Conservation (phyloP, 2,329 filamentous ascomycete species). For the Tolypocladium amazonense region DNA sequence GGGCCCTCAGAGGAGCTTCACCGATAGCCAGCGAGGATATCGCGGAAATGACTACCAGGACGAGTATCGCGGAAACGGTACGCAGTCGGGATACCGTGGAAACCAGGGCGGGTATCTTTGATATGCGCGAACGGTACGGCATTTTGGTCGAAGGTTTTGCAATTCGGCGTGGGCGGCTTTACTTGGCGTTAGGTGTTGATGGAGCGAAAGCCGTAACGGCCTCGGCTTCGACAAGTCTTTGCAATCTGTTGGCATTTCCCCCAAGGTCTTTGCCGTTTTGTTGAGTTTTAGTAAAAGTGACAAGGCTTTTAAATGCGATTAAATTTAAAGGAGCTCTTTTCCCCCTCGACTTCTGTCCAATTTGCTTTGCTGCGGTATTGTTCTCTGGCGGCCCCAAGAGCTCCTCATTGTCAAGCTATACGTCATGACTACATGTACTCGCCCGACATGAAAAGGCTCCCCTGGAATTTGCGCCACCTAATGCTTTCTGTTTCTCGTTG, state of each 20-base stretch:
- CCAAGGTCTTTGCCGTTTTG: too few relatives aligned
- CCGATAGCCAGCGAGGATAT: slow-evolving; percentile 1
- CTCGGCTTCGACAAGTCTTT: not conserved
- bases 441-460: too few relatives aligned
- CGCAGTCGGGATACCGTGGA: not conserved
- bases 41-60: slow-evolving; percentile 1
- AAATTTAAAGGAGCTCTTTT: not conserved
- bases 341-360: too few relatives aligned
- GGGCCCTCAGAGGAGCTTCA: slow-evolving; percentile 6
- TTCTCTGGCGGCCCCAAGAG: too few relatives aligned
- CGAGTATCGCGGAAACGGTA: not conserved
- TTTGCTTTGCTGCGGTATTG: too few relatives aligned
- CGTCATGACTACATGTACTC: too few relatives aligned
- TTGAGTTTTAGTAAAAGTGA: not conserved
- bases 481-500: too few relatives aligned
- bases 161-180: not conserved
- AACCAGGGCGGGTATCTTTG: not conserved
- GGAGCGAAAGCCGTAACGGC: not conserved
- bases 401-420: too few relatives aligned
- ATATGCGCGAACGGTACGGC: not conserved
- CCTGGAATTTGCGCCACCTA: too few relatives aligned
- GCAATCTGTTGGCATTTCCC: not conserved
- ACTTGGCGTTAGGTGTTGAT: not conserved
- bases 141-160: not conserved
- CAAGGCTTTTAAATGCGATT: not conserved